Base-by-base conservation (phyloP, 2,329 filamentous ascomycete genomes). In the Colletotrichum spinosum region DNA sequence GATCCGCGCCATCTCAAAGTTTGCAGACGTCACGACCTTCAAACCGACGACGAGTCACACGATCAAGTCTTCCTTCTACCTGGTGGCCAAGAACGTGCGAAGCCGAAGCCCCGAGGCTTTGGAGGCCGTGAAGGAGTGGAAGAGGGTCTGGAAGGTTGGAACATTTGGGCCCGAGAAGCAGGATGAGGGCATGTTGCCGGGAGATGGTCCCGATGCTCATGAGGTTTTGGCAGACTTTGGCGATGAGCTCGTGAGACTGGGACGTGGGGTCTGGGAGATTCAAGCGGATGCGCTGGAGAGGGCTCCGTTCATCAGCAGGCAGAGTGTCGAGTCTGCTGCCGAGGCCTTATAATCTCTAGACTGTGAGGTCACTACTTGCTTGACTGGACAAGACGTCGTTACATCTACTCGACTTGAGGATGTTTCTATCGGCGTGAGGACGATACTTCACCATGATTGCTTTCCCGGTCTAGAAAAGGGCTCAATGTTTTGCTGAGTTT, bases 61-160 rank as follows among this genome's bases (percentile, higher is more conserved):
- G 2, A 81, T 72, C 17, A 73, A 79, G 4, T 83, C 80, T 0
- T 86, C 83, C 0, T 88, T 87, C 67, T 88, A 88, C 69, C 74
- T 87, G 70, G 65, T 88, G 9, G 84, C 84, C 2, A 78, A 71
- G 1, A 69, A 79, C 3, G 73, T 88, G 0, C 72, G 77, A 46
- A 73, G 74, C 6, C 45, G 72, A 4, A 64, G 67, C 15, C 48
- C 68, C 0, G 72, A 75, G 37, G 83, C 81, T 0, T 2, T 70
- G 0, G 38, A 61, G 8, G 79, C 81, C 0, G 67, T 86, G 2
- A 46, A 68, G 3, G 50, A 13, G 5, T 86, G 81, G 80, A 82
- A 81, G 68, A 57, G 15, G 59, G 44, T 44, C 7, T 86, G 79
- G 80, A 74, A 65, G 38, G 42, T 65, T 0, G 74, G 78, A 3